Percentiles rank a stretch among this genome's conserved stretches.
These are phyloP conservation scores for Scleroderma citrinum DNA, from an alignment of 768 basidiomycete genomes.

Conservation along the genomic window DNA sequence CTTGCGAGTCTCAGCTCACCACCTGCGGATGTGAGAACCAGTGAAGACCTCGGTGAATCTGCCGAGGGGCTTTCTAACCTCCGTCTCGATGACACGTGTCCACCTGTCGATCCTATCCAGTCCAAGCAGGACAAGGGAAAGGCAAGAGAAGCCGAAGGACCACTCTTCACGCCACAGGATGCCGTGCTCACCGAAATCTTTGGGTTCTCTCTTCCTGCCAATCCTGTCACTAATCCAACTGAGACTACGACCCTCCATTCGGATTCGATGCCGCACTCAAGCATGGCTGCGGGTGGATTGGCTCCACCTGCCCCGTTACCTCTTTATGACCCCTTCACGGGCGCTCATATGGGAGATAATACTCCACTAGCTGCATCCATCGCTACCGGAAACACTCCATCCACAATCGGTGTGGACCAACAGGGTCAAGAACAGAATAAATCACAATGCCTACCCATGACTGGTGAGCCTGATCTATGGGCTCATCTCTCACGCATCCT, in stretches of 20 bases:
- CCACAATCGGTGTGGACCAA: neutral
- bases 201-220: conserved; percentile 7
- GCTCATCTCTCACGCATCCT: conserved; percentile 61
- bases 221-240: conserved; percentile 2
- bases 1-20: conserved; percentile 9
- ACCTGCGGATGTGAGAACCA: neutral
- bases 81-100: neutral
- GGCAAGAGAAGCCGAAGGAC: neutral
- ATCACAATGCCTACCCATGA: conserved; percentile 12
- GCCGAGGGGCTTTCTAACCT: neutral
- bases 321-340: conserved; percentile 31
- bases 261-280: conserved; percentile 4
- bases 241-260: conserved; percentile 13
- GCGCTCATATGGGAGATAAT: conserved; percentile 19
- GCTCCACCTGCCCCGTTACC: neutral
- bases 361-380: conserved; percentile 7
- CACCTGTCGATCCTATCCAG: neutral
- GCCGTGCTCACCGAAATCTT: conserved; percentile 45
- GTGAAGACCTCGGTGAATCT: neutral
- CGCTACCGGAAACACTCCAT: neutral
- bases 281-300: conserved; percentile 1
- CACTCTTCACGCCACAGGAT: conserved; percentile 53
- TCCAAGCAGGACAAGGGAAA: neutral
- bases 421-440: neutral
- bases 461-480: conserved; percentile 55